Evolutionary conservation across 2,329 filamentous ascomycete species (phyloP).

Genomic region (Trichoderma endophyticum): DNA sequence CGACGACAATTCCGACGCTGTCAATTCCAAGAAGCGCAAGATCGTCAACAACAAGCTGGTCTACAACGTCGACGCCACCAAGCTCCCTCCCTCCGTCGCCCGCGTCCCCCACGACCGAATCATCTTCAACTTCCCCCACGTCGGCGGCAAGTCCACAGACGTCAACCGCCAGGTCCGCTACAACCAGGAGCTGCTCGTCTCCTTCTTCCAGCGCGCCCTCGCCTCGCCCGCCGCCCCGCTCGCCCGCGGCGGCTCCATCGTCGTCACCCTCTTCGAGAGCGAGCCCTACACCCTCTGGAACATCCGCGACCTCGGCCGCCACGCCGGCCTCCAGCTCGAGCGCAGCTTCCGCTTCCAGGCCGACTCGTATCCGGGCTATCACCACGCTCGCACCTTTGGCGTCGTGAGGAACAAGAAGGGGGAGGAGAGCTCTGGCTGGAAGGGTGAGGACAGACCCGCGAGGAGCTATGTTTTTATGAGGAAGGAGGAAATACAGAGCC

Average conservation of each 20-base stretch:
- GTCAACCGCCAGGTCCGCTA: constrained; percentile 90
- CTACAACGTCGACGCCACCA: constrained; percentile 66
- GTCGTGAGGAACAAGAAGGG: constrained; percentile 51
- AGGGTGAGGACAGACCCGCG: constrained; percentile 42
- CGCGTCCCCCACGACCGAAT: constrained; percentile 65
- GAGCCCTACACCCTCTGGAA: constrained; percentile 97
- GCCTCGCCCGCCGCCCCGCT: constrained; percentile 31
- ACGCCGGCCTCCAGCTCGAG: constrained; percentile 67
- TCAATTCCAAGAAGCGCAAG: constrained; percentile 11
- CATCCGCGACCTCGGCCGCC: constrained; percentile 78
- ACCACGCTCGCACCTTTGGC: constrained; percentile 69
- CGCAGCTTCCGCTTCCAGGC: constrained; percentile 68
- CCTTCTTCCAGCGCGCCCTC: constrained; percentile 59
- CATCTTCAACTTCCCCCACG: constrained; percentile 96
- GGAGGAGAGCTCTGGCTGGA: constrained; percentile 42
- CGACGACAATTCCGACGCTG: not conserved
- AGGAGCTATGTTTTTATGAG: constrained; percentile 62
- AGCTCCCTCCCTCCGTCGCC: constrained; percentile 47
- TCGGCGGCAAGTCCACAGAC: constrained; percentile 87
- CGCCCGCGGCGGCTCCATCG: constrained; percentile 55
- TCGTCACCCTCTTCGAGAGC: constrained; percentile 88
- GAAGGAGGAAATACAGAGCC: constrained; percentile 47
- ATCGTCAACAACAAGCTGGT: constrained; percentile 41
- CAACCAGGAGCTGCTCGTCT: constrained; percentile 77
- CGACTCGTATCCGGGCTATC: constrained; percentile 68